Base-by-base conservation (phyloP, 139 green algal genomes). In the Penium margaritaceum region DNA sequence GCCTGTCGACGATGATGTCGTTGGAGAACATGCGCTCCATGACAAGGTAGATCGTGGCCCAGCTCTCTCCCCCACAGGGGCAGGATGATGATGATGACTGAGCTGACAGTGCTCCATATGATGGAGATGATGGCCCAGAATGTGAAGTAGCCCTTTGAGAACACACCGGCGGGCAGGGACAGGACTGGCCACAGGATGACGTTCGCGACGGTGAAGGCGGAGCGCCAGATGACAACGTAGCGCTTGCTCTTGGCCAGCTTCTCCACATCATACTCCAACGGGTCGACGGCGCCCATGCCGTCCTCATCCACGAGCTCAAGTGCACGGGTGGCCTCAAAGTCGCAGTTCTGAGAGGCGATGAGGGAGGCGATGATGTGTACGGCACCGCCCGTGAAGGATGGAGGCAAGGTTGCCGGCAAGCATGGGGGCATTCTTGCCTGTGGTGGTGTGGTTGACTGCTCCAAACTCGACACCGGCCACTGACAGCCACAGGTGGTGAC, bases 71-170 rank as follows among this genome's bases (percentile, higher is more conserved):
- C n/a, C 5, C 63, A 85, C 47, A 91, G 67, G 5, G 87, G 87
- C 65, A 86, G 65, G 33, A 89, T 51, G 67, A 91, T 87, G 74
- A 85, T 89, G 21, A 84, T 71, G 14, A 55, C 63, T 5, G 83
- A 80, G 5, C 85, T 87, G 34, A 90, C 29, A 27, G 86, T 68
- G 47, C 86, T 87, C 87, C 87, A 91, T 17, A 78, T 85, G 1
- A 91, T 76, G 47, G 83, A 84, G 21, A 91, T 77, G n/a, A 85
- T 67, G 9, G 61, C 87, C 87, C 87, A 91, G 65, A 91, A 85
- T 33, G 63, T 84, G 79, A 90, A 91, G 76, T 90, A 91, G 33
- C 86, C 85, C 65, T 86, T 64, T 66, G 21, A 80, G 82, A 90
- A 91, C 35, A 89, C 86, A 58, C 77, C 72, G 12, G 87, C 87